Evolutionary conservation across 495 filamentous ascomycete genomes (phyloP).

Genomic region (Penicillium verhagenii): DNA sequence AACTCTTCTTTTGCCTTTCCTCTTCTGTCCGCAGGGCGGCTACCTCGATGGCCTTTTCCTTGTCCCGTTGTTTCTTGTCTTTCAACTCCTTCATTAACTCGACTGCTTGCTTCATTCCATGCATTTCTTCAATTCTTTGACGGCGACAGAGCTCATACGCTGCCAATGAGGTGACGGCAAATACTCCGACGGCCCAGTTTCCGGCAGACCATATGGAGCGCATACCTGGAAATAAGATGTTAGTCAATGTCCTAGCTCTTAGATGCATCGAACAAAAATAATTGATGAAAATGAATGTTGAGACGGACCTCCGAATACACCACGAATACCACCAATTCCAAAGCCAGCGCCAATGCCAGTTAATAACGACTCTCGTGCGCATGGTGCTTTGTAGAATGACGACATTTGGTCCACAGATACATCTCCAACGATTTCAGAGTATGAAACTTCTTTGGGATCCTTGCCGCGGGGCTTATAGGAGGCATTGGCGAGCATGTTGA

Average conservation of each 20-base stretch:
- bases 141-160: slow-evolving; percentile 82
- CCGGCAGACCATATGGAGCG: slow-evolving; percentile 55
- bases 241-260: slow-evolving; percentile 2
- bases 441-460: slow-evolving; percentile 41
- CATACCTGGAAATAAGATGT: slow-evolving; percentile 30
- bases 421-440: slow-evolving; percentile 64
- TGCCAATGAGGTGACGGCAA: slow-evolving; percentile 58
- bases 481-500: slow-evolving; percentile 48
- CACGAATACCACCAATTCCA: slow-evolving; percentile 66
- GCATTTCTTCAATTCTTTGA: slow-evolving; percentile 65
- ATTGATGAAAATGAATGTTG: neutral
- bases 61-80: slow-evolving; percentile 62
- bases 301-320: slow-evolving; percentile 68
- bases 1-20: slow-evolving; percentile 53
- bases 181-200: slow-evolving; percentile 83
- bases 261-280: neutral
- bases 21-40: slow-evolving; percentile 42
- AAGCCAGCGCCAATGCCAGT: slow-evolving; percentile 79
- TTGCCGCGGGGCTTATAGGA: slow-evolving; percentile 49
- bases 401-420: slow-evolving; percentile 69
- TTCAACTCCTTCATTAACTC: slow-evolving; percentile 77
- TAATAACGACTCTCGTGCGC: slow-evolving; percentile 77
- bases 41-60: slow-evolving; percentile 57
- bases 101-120: slow-evolving; percentile 74
- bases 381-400: slow-evolving; percentile 75